These are phyloP conservation scores for Tetrapisispora namnaoensis DNA, from an alignment of 805 yeast genomes.

Conservation along the genomic window DNA sequence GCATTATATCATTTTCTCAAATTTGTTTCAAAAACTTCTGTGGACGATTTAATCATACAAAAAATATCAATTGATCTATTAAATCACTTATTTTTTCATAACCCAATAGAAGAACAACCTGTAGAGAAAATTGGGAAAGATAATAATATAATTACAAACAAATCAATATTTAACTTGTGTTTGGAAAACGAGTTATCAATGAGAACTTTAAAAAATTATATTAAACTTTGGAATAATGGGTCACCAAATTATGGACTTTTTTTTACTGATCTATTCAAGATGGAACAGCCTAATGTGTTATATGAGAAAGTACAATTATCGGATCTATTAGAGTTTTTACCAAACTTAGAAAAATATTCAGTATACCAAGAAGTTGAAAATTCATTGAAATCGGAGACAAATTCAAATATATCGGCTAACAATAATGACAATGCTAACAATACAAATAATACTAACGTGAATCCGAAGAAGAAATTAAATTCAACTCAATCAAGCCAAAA, in stretches of 20 bases:
- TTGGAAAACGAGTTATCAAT: constrained; percentile 19
- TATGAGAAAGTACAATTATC: constrained; percentile 4
- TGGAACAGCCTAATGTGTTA: constrained; percentile 14
- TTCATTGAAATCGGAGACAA: background rate
- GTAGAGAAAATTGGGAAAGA: background rate
- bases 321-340: constrained; percentile 12
- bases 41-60: constrained; percentile 30
- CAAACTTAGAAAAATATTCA: constrained; percentile 5
- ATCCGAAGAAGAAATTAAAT: background rate
- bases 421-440: background rate
- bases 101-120: background rate
- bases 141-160: constrained; percentile 2
- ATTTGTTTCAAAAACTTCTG: constrained; percentile 27
- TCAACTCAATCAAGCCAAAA: background rate
- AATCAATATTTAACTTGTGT: constrained; percentile 6
- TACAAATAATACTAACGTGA: background rate
- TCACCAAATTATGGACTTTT: constrained; percentile 18
- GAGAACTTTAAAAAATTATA: constrained; percentile 16
- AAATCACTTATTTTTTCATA: constrained; percentile 25
- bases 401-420: background rate
- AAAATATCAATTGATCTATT: constrained; percentile 22
- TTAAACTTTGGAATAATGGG: constrained; percentile 31
- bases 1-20: constrained; percentile 30
- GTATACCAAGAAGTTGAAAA: background rate
- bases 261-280: constrained; percentile 12